phyloP scores from a whole-genome alignment of 2,329 filamentous ascomycete species.

The Macrophomina pseudophaseolina region DNA sequence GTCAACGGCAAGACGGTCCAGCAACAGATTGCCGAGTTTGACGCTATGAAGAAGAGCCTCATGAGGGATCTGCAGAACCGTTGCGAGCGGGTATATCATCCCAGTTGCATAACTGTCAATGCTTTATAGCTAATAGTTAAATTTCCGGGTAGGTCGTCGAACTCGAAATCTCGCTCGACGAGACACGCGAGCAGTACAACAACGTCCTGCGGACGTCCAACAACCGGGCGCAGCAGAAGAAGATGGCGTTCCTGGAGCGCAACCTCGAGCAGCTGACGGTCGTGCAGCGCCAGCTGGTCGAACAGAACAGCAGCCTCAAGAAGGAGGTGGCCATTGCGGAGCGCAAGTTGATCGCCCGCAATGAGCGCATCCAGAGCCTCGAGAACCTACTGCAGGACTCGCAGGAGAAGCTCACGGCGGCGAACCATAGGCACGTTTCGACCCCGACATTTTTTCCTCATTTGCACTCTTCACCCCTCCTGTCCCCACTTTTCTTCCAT shows the following conservation, averaged over 20 bases:
- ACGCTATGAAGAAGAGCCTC: conserved; percentile 99
- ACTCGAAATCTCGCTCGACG: conserved; percentile 95
- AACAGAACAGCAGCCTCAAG: conserved; percentile 96
- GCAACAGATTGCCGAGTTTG: conserved; percentile 98
- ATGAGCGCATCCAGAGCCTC: conserved; percentile 94
- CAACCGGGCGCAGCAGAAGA: conserved; percentile 99
- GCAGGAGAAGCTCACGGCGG: conserved; percentile 96
- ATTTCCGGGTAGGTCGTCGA: conserved; percentile 69
- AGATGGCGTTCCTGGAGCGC: conserved; percentile 98
- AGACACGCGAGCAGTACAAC: conserved; percentile 98
- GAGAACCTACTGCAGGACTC: conserved; percentile 93
- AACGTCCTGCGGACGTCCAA: conserved; percentile 96
- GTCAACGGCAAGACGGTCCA: conserved; percentile 87
- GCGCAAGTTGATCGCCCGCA: conserved; percentile 92
- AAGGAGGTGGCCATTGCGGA: conserved; percentile 99
- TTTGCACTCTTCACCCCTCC: conserved; percentile 17
- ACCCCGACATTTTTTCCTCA: conserved; percentile 27
- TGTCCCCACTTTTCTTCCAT: conserved; percentile 25
- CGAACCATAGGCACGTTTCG: conserved; percentile 85
- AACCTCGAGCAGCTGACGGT: conserved; percentile 98
- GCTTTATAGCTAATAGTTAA: conserved; percentile 23
- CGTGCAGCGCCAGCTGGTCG: conserved; percentile 95
- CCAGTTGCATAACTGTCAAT: conserved; percentile 31
- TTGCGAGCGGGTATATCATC: conserved; percentile 75
- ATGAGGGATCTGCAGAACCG: conserved; percentile 99